Base-by-base conservation (phyloP, 1,284 basidiomycete genomes). In the Microbotryum lychnidis-dioicae region DNA sequence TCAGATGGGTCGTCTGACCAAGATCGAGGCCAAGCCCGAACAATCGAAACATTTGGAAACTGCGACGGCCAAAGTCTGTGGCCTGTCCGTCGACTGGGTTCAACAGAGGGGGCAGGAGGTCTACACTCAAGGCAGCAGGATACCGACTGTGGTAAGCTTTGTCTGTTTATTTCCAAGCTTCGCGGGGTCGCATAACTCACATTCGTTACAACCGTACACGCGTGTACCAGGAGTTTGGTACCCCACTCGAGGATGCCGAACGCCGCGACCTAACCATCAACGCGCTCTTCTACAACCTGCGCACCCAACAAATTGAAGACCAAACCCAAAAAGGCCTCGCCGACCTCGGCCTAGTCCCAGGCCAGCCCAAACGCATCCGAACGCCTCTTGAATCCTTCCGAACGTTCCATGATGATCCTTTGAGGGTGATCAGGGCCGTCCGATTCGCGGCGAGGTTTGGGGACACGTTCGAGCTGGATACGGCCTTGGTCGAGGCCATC, bases 11-110 rank as follows among this genome's bases (percentile, higher is more conserved):
- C 70, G 71, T 45, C 78, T 82, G 16, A 79, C 87, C 25, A 90
- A 86, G 72, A 92, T 99, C 62, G 90, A 89, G 57, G 87, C 87
- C 64, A 97, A 98, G 72, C 94, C 96, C 0, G 91, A 94, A 53
- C 96, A 98, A 77, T 94, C 90, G 59, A 99, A 99, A 75, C 96
- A 97, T 76, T 81, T 99, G 44, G 94, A 98, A 77, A 97, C 96
- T 0, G 94, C 92, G 0, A 87, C 87, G n/a, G 87, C 91, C 37
- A 84, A 82, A 37, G 79, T 98, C 29, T 80, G 91, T 54, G 92
- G 84, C 3, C 78, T 90, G 52, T 89, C 92, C 62, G 80, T 98
- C 57, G 96, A 99, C 75, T 87, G 97, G 71, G 96, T 98, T 14
- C 97, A 97, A 73, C 79, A 98, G 53, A 80, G 96, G 61, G 89